Evolutionary conservation across 331 rosid species (phyloP), one percentile per base, ranked within the genome.

Genomic region (Spiraea crenata): DNA sequence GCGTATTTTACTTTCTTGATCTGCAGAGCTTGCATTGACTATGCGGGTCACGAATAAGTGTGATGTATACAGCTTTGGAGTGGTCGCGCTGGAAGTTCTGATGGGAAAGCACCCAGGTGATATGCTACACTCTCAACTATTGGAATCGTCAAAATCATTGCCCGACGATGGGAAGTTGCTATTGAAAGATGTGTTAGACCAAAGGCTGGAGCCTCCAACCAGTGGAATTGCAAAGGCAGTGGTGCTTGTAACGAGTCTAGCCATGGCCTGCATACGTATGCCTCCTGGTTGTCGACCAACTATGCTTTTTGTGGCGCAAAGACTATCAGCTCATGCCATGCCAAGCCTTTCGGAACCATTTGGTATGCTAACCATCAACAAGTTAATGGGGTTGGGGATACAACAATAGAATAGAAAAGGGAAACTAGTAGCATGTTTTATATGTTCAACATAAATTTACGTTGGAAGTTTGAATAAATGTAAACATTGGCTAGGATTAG

Each of bases 101-200:
- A 79, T 82, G 82, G 90, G 90, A 67, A 85, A 65, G 64, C 92
- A 89, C 62, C 92, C 86, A 0, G 83, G 86, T 12, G 89, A 89
- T 37, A 35, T 83, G 46, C 72, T 89, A 31, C 0, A 15, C 40
- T 57, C 31, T 37, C 38, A 55, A 0, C 4, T 81, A 15, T 65
- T 70, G 40, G 50, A 82, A 50, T 66, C 84, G 71, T 62, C 58
- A 34, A 14, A 38, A 60, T n/a, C 80, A 71, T 9, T 77, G 55
- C 45, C 38, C 60, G 77, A 79, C 40, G 65, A 71, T 12, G 7
- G 52, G 37, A 52, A 81, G 5, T 9, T 80, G 79, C 42, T 82
- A 19, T 25, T 80, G 40, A 82, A 82, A 76, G 89, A 87, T 34
- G 62, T 78, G 65, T 4, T 83, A 1, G 96, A 89, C 76, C 87